Percentiles rank a stretch among this genome's conserved stretches.
Conservation (phyloP, 208 protist genomes). For the Trypanosomatidae sp. region DNA sequence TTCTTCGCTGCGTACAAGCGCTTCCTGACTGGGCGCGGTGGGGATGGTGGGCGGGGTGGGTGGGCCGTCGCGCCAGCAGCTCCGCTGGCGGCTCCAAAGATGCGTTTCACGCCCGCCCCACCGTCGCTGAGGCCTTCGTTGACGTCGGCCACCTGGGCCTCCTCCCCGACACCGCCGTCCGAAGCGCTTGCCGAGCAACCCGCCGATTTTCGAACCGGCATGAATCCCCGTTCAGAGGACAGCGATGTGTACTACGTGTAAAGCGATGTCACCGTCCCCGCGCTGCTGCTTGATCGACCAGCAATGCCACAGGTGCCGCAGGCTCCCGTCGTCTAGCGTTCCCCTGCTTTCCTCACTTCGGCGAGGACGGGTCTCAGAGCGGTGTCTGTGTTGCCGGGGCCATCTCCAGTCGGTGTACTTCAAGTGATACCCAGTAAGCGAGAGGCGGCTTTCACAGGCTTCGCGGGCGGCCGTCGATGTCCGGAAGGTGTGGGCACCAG, state of each 20-base stretch:
- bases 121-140: not conserved
- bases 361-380: not conserved
- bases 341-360: not conserved
- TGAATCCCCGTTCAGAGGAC: slow-evolving; percentile 10
- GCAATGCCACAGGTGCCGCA: not conserved
- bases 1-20: slow-evolving; percentile 47
- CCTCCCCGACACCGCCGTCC: slow-evolving; percentile 1
- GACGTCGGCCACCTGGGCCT: not conserved
- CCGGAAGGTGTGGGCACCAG: not conserved
- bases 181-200: not conserved
- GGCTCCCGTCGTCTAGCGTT: not conserved
- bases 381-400: not conserved
- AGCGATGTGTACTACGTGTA: slow-evolving; percentile 5
- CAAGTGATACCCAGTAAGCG: not conserved
- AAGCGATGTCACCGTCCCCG: not conserved
- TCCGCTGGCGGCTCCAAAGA: slow-evolving; percentile 7
- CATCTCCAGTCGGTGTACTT: not conserved
- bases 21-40: slow-evolving; percentile 8
- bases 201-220: slow-evolving; percentile 1
- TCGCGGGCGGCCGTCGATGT: not conserved
- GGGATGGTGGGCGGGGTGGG: not conserved
- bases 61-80: not conserved
- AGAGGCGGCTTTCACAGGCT: not conserved
- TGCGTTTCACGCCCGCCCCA: slow-evolving; percentile 11
- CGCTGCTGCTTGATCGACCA: not conserved